A percentile compares a stretch with the other conserved stretches of the same genome.
Evolutionary conservation across 768 basidiomycete species (phyloP).

Genomic region (Leccinum olivaceopallidum): DNA sequence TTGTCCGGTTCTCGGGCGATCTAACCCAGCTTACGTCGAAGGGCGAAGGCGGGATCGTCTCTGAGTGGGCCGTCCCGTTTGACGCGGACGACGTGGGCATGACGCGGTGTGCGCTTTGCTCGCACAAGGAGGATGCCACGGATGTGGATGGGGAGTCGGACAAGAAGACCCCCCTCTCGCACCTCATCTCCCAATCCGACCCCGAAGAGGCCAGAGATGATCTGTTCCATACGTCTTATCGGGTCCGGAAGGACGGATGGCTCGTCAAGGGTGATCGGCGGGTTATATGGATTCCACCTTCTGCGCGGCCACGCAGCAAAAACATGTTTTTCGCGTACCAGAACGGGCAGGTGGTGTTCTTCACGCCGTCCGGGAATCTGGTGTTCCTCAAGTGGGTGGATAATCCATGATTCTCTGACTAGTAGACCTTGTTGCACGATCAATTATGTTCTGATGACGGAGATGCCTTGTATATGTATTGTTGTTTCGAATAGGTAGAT

Average conservation of each 20-base stretch:
- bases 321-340: conserved; percentile 10
- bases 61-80: conserved; percentile 9
- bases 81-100: not conserved
- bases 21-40: conserved; percentile 2
- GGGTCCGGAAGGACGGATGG: conserved; percentile 15
- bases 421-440: too few species aligned
- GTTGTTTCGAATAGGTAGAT: too few species aligned
- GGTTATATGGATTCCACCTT: conserved; percentile 16
- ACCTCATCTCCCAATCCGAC: too few species aligned
- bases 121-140: not conserved
- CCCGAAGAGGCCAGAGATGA: conserved; percentile 1
- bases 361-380: not conserved
- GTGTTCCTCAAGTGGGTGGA: conserved; percentile 7
- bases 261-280: conserved; percentile 14
- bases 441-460: too few species aligned
- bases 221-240: conserved; percentile 10
- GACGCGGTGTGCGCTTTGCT: not conserved
- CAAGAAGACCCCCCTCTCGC: too few species aligned
- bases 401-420: not conserved
- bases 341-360: conserved; percentile 7
- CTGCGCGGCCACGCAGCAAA: conserved; percentile 4
- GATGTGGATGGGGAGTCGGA: not conserved
- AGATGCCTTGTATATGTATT: too few species aligned
- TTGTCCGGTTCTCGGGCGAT: conserved; percentile 14
- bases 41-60: conserved; percentile 5